Percentiles rank a stretch among this genome's conserved stretches.
Evolutionary conservation across 208 protist genomes (phyloP).

Genomic region (Zelonia costaricensis): DNA sequence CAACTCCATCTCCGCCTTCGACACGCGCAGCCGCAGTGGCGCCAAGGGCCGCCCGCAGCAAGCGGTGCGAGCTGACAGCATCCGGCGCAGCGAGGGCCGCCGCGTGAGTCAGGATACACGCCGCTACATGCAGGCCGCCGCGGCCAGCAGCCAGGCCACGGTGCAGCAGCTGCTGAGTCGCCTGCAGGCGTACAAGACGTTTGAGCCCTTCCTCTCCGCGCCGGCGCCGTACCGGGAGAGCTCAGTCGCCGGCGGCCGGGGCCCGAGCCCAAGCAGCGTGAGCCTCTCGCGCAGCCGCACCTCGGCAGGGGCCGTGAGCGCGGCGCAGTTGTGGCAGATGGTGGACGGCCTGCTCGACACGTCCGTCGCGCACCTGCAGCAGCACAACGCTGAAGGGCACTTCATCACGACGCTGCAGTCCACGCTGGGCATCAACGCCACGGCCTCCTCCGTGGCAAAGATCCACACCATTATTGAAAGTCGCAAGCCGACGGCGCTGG

Average conservation of each 20-base stretch:
- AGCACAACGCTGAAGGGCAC: slow-evolving; percentile 45
- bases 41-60: slow-evolving; percentile 8
- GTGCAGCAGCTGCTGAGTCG: slow-evolving; percentile 49
- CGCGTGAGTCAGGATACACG: slow-evolving; percentile 31
- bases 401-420: slow-evolving; percentile 45
- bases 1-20: background rate
- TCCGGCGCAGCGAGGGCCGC: slow-evolving; percentile 23
- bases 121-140: slow-evolving; percentile 37
- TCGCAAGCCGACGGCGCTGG: background rate
- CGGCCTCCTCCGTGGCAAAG: slow-evolving; percentile 4
- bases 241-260: background rate
- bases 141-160: slow-evolving; percentile 28
- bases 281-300: background rate
- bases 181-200: slow-evolving; percentile 66
- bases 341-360: slow-evolving; percentile 45
- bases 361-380: slow-evolving; percentile 30
- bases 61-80: slow-evolving; percentile 17
- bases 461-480: slow-evolving; percentile 25
- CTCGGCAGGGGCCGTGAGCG: slow-evolving; percentile 2
- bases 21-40: background rate
- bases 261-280: background rate
- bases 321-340: slow-evolving; percentile 37
- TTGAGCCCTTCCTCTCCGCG: slow-evolving; percentile 48
- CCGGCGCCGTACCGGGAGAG: slow-evolving; percentile 16
- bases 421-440: slow-evolving; percentile 12